phyloP scores from a whole-genome alignment of 2,329 filamentous ascomycete species.

The Alternaria postmessia region DNA sequence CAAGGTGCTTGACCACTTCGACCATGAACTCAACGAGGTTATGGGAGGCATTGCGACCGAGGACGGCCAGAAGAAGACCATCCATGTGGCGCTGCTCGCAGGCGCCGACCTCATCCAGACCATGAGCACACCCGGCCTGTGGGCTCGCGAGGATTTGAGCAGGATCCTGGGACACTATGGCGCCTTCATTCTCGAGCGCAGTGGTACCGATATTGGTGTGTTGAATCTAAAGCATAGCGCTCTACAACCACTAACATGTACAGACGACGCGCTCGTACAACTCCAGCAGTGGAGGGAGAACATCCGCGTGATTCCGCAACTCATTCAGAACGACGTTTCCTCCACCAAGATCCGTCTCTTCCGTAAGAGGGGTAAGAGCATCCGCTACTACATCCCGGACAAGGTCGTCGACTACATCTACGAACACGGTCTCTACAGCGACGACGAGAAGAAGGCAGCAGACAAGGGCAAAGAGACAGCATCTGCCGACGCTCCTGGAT shows the following conservation, averaged over 20 bases:
- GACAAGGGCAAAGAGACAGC: slow-evolving; percentile 47
- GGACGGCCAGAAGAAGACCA: slow-evolving; percentile 71
- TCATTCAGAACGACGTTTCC: slow-evolving; percentile 86
- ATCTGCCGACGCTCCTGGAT: slow-evolving; percentile 29
- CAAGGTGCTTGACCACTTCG: slow-evolving; percentile 88
- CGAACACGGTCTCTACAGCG: slow-evolving; percentile 50
- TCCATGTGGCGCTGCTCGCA: slow-evolving; percentile 81
- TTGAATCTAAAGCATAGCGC: background rate
- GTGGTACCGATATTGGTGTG: slow-evolving; percentile 76
- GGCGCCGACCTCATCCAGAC: slow-evolving; percentile 66
- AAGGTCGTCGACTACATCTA: slow-evolving; percentile 52
- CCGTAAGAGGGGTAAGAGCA: slow-evolving; percentile 53
- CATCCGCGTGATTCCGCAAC: slow-evolving; percentile 85
- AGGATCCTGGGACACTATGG: slow-evolving; percentile 87
- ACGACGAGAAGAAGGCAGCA: slow-evolving; percentile 48
- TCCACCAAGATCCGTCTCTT: slow-evolving; percentile 85
- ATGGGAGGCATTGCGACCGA: slow-evolving; percentile 75
- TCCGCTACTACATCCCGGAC: slow-evolving; percentile 53
- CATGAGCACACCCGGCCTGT: slow-evolving; percentile 68
- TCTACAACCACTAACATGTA: slow-evolving; percentile 18
- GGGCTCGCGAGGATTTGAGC: slow-evolving; percentile 84
- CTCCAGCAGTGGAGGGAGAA: slow-evolving; percentile 85
- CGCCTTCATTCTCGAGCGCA: slow-evolving; percentile 85
- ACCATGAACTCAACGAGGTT: slow-evolving; percentile 85
- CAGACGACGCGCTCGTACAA: slow-evolving; percentile 81